Evolutionary conservation across 2,329 filamentous ascomycete species (phyloP).

Genomic region (Hypoxylon sp.): DNA sequence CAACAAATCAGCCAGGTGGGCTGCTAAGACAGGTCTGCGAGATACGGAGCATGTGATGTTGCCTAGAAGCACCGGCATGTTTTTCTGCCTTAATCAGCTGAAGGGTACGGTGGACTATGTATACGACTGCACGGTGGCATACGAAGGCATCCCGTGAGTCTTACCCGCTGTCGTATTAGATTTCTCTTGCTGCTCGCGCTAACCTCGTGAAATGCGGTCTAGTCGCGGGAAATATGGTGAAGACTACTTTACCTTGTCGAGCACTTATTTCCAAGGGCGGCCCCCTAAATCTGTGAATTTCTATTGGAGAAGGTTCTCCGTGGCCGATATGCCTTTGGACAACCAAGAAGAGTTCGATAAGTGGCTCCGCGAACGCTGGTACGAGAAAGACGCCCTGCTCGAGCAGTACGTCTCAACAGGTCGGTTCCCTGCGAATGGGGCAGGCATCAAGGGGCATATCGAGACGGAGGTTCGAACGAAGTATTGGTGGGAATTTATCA

Average conservation of each 20-base stretch:
- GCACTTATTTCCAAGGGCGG: constrained; percentile 88
- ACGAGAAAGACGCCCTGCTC: constrained; percentile 90
- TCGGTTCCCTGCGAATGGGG: constrained; percentile 79
- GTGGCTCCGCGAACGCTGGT: constrained; percentile 90
- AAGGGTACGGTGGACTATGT: constrained; percentile 81
- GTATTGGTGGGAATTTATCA: constrained; percentile 66
- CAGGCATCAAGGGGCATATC: constrained; percentile 61
- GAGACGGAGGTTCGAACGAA: constrained; percentile 70
- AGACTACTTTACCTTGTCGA: constrained; percentile 85
- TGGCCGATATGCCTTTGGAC: constrained; percentile 84
- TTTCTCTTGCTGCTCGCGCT: constrained; percentile 1
- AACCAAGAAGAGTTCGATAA: constrained; percentile 79
- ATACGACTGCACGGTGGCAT: constrained; percentile 95
- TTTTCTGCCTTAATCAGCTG: constrained; percentile 82
- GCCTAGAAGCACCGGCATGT: constrained; percentile 83
- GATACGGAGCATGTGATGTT: constrained; percentile 81
- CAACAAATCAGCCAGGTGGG: constrained; percentile 79
- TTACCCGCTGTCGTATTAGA: no score
- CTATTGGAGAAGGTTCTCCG: constrained; percentile 88
- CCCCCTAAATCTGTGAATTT: constrained; percentile 97
- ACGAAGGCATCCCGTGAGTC: constrained; percentile 91
- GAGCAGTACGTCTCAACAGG: constrained; percentile 84
- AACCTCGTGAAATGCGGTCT: constrained; percentile 29
- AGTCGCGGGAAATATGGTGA: constrained; percentile 88
- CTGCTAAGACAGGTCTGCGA: constrained; percentile 77